A percentile compares a stretch with the other conserved stretches of the same genome.
phyloP scores from a whole-genome alignment of 345 rosid species.

The Pugionium cornutum region DNA sequence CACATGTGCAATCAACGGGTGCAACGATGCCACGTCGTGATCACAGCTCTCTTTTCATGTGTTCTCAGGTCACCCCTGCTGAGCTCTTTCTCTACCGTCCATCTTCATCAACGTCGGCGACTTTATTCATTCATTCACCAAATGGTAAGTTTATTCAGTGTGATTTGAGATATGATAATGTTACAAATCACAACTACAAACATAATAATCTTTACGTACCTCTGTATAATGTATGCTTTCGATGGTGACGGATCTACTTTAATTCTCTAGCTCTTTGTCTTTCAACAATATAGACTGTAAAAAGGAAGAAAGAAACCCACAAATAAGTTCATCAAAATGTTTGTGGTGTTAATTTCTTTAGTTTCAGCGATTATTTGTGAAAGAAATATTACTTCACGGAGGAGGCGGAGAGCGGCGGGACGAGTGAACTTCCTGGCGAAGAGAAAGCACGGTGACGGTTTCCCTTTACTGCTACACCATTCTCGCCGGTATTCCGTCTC shows the following conservation, averaged over 20 bases:
- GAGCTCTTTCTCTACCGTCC: conserved; percentile 37
- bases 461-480: conserved; percentile 91
- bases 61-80: conserved; percentile 49
- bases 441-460: conserved; percentile 80
- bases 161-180: not conserved
- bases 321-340: conserved; percentile 7
- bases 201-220: not conserved
- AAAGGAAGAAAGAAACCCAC: conserved; percentile 7
- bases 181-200: conserved; percentile 19
- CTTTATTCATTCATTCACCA: conserved; percentile 21
- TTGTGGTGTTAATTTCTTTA: conserved; percentile 9
- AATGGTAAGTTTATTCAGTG: conserved; percentile 13
- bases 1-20: conserved; percentile 25
- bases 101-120: not conserved
- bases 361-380: not conserved
- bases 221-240: conserved; percentile 28
- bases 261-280: conserved; percentile 25
- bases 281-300: conserved; percentile 37
- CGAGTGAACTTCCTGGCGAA: conserved; percentile 95
- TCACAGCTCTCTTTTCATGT: conserved; percentile 21
- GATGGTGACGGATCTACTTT: conserved; percentile 22
- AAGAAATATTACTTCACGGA: conserved; percentile 52
- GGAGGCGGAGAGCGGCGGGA: conserved; percentile 84
- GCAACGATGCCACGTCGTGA: conserved; percentile 30
- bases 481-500: conserved; percentile 87